Evolutionary conservation across 352 stramenopile species (phyloP).

Genomic region (Globisporangium nunn): DNA sequence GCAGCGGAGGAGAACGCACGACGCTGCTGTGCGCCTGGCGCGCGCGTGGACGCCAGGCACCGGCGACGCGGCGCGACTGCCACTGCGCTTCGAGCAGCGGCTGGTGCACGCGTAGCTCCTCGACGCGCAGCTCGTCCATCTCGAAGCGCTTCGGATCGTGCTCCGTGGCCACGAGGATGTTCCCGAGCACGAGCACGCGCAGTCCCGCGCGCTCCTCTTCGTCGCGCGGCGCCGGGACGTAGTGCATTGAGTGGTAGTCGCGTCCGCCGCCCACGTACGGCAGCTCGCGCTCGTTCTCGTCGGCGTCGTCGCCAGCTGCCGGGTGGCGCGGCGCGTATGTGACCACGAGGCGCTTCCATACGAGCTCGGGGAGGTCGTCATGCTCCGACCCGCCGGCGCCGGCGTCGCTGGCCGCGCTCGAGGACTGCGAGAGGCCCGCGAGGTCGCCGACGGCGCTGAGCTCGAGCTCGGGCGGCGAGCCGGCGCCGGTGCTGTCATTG

Average conservation of each 20-base stretch:
- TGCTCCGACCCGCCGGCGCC: neutral
- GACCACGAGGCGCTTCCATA: constrained; percentile 53
- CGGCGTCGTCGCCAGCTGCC: constrained; percentile 12
- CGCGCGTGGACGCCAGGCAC: constrained; percentile 52
- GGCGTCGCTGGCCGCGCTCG: neutral
- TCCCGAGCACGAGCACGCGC: constrained; percentile 58
- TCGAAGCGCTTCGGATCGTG: constrained; percentile 28
- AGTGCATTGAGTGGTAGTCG: constrained; percentile 74
- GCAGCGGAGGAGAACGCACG: constrained; percentile 15
- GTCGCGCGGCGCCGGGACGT: constrained; percentile 28
- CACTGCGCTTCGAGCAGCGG: constrained; percentile 46
- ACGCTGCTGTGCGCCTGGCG: constrained; percentile 58
- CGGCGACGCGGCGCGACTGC: constrained; percentile 28
- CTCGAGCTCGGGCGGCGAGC: constrained; percentile 5
- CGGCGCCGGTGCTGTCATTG: no score
- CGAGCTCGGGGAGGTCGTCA: constrained; percentile 9
- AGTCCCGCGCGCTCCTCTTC: constrained; percentile 31
- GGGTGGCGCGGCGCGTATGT: constrained; percentile 17
- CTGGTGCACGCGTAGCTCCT: constrained; percentile 54
- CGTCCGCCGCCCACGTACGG: constrained; percentile 18
- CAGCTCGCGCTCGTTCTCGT: constrained; percentile 4
- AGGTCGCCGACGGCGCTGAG: constrained; percentile 10
- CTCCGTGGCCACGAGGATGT: constrained; percentile 33
- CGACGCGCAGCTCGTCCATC: constrained; percentile 40
- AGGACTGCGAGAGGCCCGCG: constrained; percentile 9